Base-by-base conservation (phyloP, 1,139 yeast species). In the Zhuliangozyma blackwelliae region DNA sequence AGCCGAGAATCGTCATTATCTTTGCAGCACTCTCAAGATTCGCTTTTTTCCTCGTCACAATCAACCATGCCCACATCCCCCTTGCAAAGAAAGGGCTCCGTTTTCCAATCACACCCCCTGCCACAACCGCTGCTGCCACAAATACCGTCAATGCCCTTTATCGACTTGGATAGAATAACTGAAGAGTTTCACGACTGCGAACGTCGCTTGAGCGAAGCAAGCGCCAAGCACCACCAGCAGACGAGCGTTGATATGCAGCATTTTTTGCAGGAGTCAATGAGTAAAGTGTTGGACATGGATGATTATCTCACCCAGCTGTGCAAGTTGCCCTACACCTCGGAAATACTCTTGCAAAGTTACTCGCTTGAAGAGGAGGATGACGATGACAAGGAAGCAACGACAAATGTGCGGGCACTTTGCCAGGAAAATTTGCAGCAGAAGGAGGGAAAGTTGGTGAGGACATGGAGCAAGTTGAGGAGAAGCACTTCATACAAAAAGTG, bases 91-190 rank as follows among this genome's bases (percentile, higher is more conserved):
- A 16, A 16, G 16, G 16, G 16, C 16, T 4, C 16, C 16, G 4
- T 16, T 4, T 16, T 16, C 4, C 4, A 3, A 16, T 16, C 16
- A 16, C 16, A 16, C 4, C 16, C 16, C 3, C 16, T 16, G 16
- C 16, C 16, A 22, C 23, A 7, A 9, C 22, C 22, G 22, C 23
- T 22, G 23, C 23, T 22, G 23, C 9, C 23, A 22, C 23, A 7
- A 7, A 3, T 6, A 7, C 7, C 13, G 29, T 13, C 11, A 3
- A 16, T 6, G 23, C 38, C 34, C 13, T 25, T 35, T 6, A 54
- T 54, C 11, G 57, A 54, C 32, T 50, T 54, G 44, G 52, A 52
- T 39, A 46, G 42, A 19, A 39, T 54, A 6, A 49, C 49, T 4
- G 47, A 41, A 29, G 45, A 47, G 12, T 46, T 37, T 20, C 12